phyloP scores from a whole-genome alignment of 371 early-diverging fungal species.

The Mortierella sp. region DNA sequence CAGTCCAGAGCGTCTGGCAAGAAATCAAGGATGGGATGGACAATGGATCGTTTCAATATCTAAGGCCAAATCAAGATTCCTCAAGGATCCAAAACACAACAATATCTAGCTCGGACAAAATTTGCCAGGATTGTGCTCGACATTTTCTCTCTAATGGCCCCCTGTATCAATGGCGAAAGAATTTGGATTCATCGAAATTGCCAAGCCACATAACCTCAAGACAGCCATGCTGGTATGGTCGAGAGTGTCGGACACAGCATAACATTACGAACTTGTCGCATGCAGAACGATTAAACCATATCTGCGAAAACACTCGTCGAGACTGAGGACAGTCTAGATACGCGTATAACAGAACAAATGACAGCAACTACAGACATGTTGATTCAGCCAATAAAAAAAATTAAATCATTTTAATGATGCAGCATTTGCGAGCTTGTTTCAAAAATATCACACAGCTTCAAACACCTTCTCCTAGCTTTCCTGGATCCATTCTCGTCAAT shows the following conservation, averaged over 20 bases:
- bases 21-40: conserved; percentile 45
- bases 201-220: conserved; percentile 14
- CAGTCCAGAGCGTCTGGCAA: conserved; percentile 24
- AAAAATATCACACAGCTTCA: no score
- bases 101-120: conserved; percentile 18
- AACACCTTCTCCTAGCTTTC: not conserved
- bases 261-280: conserved; percentile 16
- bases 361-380: not conserved
- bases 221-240: conserved; percentile 43
- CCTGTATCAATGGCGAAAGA: conserved; percentile 46
- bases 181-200: conserved; percentile 18
- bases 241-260: conserved; percentile 51
- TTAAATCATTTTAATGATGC: no score
- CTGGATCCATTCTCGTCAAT: no score
- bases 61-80: conserved; percentile 11
- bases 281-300: conserved; percentile 47
- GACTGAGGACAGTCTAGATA: not conserved
- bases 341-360: not conserved
- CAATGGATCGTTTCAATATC: conserved; percentile 21
- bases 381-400: not conserved
- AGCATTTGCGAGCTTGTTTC: no score
- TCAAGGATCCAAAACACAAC: not conserved
- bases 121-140: conserved; percentile 20
- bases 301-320: conserved; percentile 29
- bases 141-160: conserved; percentile 40